A percentile compares a stretch with the other conserved stretches of the same genome.
Evolutionary conservation across 1,284 basidiomycete genomes (phyloP).

Genomic region (Pseudozyma thailandica): DNA sequence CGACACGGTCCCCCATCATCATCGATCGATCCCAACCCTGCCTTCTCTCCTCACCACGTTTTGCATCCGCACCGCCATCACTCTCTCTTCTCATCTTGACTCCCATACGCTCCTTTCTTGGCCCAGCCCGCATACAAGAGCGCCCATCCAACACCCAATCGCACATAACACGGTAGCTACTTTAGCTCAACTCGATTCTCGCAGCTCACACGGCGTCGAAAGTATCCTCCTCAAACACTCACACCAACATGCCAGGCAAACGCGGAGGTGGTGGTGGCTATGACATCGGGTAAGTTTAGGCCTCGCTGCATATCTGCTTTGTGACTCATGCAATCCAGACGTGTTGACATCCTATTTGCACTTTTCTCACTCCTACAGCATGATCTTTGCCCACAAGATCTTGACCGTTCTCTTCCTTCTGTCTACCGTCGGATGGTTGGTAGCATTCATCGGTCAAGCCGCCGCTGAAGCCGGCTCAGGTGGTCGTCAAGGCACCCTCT

Average conservation of each 20-base stretch:
- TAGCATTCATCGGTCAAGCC: constrained; percentile 82
- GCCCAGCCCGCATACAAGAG: too few species aligned
- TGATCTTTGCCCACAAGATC: constrained; percentile 87
- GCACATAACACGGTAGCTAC: too few species aligned
- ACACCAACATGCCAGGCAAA: constrained; percentile 45
- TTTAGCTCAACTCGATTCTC: too few species aligned
- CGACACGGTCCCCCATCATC: neutral
- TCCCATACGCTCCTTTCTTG: neutral
- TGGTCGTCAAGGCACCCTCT: constrained; percentile 76
- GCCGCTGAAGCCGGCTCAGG: constrained; percentile 53
- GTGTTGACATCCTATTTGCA: neutral
- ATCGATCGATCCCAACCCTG: neutral
- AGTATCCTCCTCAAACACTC: too few species aligned
- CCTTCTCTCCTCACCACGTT: too few species aligned
- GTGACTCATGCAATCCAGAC: too few species aligned
- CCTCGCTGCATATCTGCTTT: too few species aligned
- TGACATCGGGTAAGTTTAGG: constrained; percentile 52
- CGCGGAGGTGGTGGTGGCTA: constrained; percentile 48
- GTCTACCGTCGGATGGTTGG: constrained; percentile 86
- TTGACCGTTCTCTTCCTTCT: constrained; percentile 87
- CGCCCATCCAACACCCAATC: too few species aligned
- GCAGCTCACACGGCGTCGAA: too few species aligned
- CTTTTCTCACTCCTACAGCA: constrained; percentile 62
- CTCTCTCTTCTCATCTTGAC: neutral
- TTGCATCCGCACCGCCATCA: too few species aligned